These are phyloP conservation scores for Sphagnum fallax DNA, from an alignment of 228 moss, liverwort and hornwort species.

Conservation along the genomic window DNA sequence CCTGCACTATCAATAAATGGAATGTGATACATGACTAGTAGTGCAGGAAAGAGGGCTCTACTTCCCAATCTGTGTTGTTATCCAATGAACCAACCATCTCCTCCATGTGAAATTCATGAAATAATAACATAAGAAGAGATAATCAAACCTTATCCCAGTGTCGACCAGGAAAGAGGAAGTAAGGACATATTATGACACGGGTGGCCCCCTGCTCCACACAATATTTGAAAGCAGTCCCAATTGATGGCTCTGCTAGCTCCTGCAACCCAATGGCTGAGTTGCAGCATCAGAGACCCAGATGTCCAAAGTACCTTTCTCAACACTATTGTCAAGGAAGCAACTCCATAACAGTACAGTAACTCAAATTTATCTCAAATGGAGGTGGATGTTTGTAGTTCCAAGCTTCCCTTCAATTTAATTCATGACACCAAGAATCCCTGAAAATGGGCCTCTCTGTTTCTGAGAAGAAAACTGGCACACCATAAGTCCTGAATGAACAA, in stretches of 20 bases:
- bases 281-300: too few relatives aligned
- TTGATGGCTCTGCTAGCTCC: conserved; percentile 81
- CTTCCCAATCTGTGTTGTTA: neutral
- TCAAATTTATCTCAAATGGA: too few relatives aligned
- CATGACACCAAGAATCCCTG: too few relatives aligned
- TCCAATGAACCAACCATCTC: neutral
- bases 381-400: too few relatives aligned
- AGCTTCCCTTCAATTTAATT: too few relatives aligned
- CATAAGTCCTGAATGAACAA: too few relatives aligned
- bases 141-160: conserved; percentile 71
- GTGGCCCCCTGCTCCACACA: conserved; percentile 81
- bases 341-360: too few relatives aligned
- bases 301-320: too few relatives aligned
- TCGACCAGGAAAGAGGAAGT: conserved; percentile 82
- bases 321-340: too few relatives aligned
- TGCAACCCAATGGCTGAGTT: conserved; percentile 5
- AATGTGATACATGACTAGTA: neutral
- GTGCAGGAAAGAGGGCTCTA: neutral
- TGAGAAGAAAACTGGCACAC: too few relatives aligned
- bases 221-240: conserved; percentile 74
- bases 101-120: neutral
- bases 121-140: too few relatives aligned
- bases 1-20: conserved; percentile 13
- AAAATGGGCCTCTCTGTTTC: too few relatives aligned
- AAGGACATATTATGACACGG: conserved; percentile 76